Percentiles rank a stretch among this genome's conserved stretches.
Evolutionary conservation across 2,329 filamentous ascomycete species (phyloP).

Genomic region (Paraphoma chrysanthemicola): DNA sequence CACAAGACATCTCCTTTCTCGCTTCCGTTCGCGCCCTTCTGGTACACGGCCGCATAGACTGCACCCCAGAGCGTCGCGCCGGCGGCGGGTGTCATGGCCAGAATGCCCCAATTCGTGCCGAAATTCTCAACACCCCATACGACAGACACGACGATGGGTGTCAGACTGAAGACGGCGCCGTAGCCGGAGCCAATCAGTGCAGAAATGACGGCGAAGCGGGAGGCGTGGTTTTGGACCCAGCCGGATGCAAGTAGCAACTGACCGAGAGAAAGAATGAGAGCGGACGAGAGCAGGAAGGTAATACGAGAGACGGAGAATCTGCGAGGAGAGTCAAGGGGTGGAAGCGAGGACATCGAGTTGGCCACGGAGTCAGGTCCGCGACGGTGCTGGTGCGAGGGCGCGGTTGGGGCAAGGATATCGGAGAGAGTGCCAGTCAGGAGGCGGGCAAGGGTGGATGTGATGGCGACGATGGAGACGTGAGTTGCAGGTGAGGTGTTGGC

Average conservation of each 20-base stretch:
- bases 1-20: conserved; percentile 66
- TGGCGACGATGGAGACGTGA: conserved; percentile 89
- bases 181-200: conserved; percentile 88
- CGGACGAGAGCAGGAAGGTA: conserved; percentile 78
- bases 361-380: conserved; percentile 53
- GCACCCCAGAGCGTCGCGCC: conserved; percentile 91
- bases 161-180: conserved; percentile 86
- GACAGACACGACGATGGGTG: conserved; percentile 91
- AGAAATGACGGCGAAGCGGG: conserved; percentile 86
- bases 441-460: conserved; percentile 88
- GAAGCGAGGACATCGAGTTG: conserved; percentile 49
- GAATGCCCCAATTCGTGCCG: conserved; percentile 95
- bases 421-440: conserved; percentile 89
- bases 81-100: conserved; percentile 87
- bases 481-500: conserved; percentile 73
- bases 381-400: conserved; percentile 64
- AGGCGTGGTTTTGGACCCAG: conserved; percentile 72
- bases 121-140: conserved; percentile 99
- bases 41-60: conserved; percentile 84
- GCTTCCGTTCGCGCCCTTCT: conserved; percentile 64
- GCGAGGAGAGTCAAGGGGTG: conserved; percentile 22
- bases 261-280: conserved; percentile 82
- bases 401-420: conserved; percentile 76
- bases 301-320: conserved; percentile 76
- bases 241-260: conserved; percentile 81